Conservation (phyloP, 1,284 basidiomycete genomes). For the Chondrostereum purpureum region DNA sequence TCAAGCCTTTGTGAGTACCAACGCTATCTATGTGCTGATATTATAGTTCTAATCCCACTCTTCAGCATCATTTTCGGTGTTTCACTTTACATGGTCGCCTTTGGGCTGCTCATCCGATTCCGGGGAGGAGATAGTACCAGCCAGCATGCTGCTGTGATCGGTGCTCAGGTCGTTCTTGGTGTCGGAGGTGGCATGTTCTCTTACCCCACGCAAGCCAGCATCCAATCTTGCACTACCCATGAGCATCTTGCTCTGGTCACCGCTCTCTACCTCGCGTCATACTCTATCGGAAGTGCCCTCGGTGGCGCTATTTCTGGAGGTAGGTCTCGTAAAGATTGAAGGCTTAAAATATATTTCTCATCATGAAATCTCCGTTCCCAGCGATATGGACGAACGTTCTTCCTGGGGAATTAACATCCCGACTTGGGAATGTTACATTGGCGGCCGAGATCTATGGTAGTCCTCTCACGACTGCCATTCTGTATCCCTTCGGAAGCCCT, state of each 20-base stretch:
- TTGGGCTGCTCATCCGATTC: conserved; percentile 32
- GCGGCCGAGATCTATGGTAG: conserved; percentile 23
- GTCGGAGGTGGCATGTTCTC: conserved; percentile 28
- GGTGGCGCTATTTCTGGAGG: conserved; percentile 29
- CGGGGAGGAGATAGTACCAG: conserved; percentile 22
- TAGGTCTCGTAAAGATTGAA: too few species aligned
- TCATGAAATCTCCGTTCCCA: too few species aligned
- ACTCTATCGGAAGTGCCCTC: conserved; percentile 30
- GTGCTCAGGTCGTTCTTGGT: conserved; percentile 31
- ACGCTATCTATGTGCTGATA: background rate
- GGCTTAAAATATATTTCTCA: too few species aligned
- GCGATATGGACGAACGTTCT: too few species aligned
- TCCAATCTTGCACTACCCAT: conserved; percentile 30
- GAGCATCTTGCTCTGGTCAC: conserved; percentile 31
- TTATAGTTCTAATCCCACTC: background rate
- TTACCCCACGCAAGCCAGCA: conserved; percentile 29
- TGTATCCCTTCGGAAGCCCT: conserved; percentile 25
- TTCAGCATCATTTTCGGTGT: conserved; percentile 16
- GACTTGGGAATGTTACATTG: conserved; percentile 23
- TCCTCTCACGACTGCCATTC: conserved; percentile 23
- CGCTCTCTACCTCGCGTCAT: conserved; percentile 26
- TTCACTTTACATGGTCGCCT: conserved; percentile 27
- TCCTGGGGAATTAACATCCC: conserved; percentile 18
- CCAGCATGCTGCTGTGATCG: conserved; percentile 26
- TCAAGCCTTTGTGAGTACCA: conserved; percentile 30